Percentiles rank a stretch among this genome's conserved stretches.
phyloP scores from a whole-genome alignment of 345 rosid species.

The Rubroshorea leprosula region DNA sequence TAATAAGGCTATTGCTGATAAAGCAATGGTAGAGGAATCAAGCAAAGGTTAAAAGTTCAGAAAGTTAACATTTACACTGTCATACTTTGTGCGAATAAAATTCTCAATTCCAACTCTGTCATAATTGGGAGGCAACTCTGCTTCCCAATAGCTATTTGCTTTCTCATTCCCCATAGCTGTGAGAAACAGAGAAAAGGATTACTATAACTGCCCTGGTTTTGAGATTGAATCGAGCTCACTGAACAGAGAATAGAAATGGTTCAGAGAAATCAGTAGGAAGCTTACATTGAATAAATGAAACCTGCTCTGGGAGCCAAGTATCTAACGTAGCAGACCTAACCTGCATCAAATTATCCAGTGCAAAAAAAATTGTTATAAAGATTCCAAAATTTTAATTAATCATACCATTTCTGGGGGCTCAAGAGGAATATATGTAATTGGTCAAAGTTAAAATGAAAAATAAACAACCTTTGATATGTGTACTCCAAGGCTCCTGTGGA shows the following conservation, averaged over 20 bases:
- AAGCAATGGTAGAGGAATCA: slow-evolving; percentile 12
- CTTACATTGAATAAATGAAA: slow-evolving; percentile 77
- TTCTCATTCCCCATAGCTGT: slow-evolving; percentile 81
- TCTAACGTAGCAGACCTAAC: slow-evolving; percentile 91
- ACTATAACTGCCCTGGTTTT: slow-evolving; percentile 4
- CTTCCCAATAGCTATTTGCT: slow-evolving; percentile 90
- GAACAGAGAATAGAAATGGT: not conserved
- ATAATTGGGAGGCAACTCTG: slow-evolving; percentile 71
- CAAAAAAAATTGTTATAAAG: not conserved
- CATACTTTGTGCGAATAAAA: slow-evolving; percentile 87
- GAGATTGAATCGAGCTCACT: not conserved
- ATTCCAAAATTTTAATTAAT: not conserved
- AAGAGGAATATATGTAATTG: not conserved
- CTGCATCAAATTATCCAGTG: slow-evolving; percentile 27
- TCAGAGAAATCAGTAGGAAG: slow-evolving; percentile 9
- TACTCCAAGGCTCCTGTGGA: slow-evolving; percentile 91
- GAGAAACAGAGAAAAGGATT: slow-evolving; percentile 12
- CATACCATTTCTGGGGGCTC: not conserved
- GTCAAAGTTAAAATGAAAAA: slow-evolving; percentile 3
- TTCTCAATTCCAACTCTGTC: slow-evolving; percentile 68
- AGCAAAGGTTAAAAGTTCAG: slow-evolving; percentile 15
- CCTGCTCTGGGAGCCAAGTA: slow-evolving; percentile 99
- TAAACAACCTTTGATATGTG: slow-evolving; percentile 81
- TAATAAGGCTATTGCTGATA: no score
- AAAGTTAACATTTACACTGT: slow-evolving; percentile 12